These are phyloP conservation scores for Ilyonectria sp. DNA, from an alignment of 2,329 filamentous ascomycete species.

Conservation along the genomic window DNA sequence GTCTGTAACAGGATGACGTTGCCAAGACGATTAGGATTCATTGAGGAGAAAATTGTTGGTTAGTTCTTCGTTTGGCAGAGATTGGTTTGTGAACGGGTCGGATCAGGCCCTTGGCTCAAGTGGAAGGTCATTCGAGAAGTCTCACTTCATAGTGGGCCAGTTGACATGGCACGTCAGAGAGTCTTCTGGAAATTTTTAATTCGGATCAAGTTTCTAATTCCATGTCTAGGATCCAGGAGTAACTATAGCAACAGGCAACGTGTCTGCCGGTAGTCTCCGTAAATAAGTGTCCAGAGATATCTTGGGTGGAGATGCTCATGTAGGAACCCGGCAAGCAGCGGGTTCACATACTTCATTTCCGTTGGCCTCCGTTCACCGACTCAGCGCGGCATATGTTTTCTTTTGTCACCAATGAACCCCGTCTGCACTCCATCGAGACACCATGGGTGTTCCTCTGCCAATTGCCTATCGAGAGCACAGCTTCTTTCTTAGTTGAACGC, in stretches of 20 bases:
- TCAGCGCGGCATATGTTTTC: neutral
- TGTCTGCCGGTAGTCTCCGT: constrained; percentile 24
- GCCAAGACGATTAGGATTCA: neutral
- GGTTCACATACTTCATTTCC: constrained; percentile 10
- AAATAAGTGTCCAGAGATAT: constrained; percentile 1
- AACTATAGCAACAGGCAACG: constrained; percentile 9
- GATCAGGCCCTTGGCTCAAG: constrained; percentile 1
- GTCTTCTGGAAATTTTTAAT: neutral
- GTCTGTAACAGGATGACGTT: neutral
- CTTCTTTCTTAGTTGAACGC: neutral
- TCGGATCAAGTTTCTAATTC: neutral
- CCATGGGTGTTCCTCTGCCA: neutral
- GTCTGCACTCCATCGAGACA: constrained; percentile 1
- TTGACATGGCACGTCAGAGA: neutral
- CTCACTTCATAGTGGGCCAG: neutral
- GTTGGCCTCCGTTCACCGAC: constrained; percentile 33
- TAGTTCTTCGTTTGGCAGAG: constrained; percentile 2
- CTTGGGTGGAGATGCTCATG: constrained; percentile 26
- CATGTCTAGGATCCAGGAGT: neutral
- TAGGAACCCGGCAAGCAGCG: constrained; percentile 29
- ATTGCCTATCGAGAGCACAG: constrained; percentile 7
- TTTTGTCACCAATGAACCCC: neutral
- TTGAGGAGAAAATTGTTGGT: neutral
- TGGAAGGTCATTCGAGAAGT: constrained; percentile 14
- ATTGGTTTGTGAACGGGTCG: constrained; percentile 9